Evolutionary conservation across 257 asterid species (phyloP).

Genomic region (Haberlea rhodopensis): DNA sequence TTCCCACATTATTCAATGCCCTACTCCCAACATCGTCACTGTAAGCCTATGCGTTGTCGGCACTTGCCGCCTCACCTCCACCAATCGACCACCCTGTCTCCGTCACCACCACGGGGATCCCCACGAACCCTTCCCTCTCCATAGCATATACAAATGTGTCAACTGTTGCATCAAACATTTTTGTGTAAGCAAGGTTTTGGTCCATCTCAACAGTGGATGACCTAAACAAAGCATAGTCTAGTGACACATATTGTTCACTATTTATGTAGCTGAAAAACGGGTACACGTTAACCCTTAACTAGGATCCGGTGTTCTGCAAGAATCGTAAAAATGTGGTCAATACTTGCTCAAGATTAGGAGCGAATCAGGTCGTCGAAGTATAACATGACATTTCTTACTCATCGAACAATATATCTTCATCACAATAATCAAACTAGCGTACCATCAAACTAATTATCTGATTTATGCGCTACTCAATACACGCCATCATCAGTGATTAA

Average conservation of each 20-base stretch:
- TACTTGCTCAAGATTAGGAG: slow-evolving; percentile 29
- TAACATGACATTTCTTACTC: no score
- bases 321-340: slow-evolving; percentile 46
- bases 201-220: slow-evolving; percentile 37
- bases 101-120: slow-evolving; percentile 64
- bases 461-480: no score
- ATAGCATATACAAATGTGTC: slow-evolving; percentile 66
- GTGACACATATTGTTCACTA: slow-evolving; percentile 28
- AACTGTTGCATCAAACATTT: slow-evolving; percentile 59
- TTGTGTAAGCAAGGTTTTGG: slow-evolving; percentile 40
- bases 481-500: no score
- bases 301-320: slow-evolving; percentile 39
- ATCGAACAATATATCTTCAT: no score
- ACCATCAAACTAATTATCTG: no score
- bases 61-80: slow-evolving; percentile 49
- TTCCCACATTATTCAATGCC: slow-evolving; percentile 49
- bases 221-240: slow-evolving; percentile 57
- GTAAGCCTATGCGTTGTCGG: slow-evolving; percentile 56
- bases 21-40: slow-evolving; percentile 52
- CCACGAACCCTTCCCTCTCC: slow-evolving; percentile 67
- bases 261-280: slow-evolving; percentile 56
- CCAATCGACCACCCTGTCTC: slow-evolving; percentile 81
- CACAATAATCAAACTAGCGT: no score
- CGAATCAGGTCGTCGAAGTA: no score
- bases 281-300: slow-evolving; percentile 64